A percentile compares a stretch with the other conserved stretches of the same genome.
Conservation (phyloP, 176 grass and related monocot species). For the Bothriochloa decipiens region DNA sequence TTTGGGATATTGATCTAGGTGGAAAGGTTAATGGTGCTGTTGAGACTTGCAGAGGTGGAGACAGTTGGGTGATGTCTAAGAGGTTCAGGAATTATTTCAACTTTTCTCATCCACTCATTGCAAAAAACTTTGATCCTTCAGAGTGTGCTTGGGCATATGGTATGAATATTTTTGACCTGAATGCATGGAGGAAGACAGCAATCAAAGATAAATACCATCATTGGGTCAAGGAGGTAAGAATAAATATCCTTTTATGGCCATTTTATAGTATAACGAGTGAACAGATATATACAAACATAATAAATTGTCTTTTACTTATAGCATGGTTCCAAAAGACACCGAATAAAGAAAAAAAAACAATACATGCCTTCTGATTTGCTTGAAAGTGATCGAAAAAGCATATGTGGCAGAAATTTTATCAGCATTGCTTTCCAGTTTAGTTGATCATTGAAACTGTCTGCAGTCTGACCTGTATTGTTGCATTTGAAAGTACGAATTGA, state of each 20-base stretch:
- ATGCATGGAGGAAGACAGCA: conserved; percentile 84
- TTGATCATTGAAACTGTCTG: conserved; percentile 5
- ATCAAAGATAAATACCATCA: conserved; percentile 92
- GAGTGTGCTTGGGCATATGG: conserved; percentile 99
- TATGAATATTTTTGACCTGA: conserved; percentile 96
- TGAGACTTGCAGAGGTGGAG: conserved; percentile 87
- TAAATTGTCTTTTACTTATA: neutral
- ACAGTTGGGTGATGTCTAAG: conserved; percentile 95
- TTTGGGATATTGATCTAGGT: conserved; percentile 89
- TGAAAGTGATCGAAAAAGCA: conserved; percentile 25
- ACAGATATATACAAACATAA: neutral
- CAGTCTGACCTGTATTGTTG: neutral
- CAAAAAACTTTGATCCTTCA: conserved; percentile 73
- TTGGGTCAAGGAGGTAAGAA: conserved; percentile 91
- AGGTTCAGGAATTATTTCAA: conserved; percentile 97
- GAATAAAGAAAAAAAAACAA: conserved; percentile 31
- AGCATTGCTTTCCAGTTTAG: conserved; percentile 20
- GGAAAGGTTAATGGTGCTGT: conserved; percentile 97
- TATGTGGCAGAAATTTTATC: neutral
- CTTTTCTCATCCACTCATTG: conserved; percentile 87
- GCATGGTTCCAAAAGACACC: neutral
- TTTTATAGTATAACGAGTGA: conserved; percentile 11
- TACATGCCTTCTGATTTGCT: neutral
- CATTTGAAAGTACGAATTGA: conserved; percentile 9
- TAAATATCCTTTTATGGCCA: conserved; percentile 2